Evolutionary conservation across 2,329 filamentous ascomycete genomes (phyloP), one percentile per base, ranked within the genome.

Genomic region (Penicillium paneum): DNA sequence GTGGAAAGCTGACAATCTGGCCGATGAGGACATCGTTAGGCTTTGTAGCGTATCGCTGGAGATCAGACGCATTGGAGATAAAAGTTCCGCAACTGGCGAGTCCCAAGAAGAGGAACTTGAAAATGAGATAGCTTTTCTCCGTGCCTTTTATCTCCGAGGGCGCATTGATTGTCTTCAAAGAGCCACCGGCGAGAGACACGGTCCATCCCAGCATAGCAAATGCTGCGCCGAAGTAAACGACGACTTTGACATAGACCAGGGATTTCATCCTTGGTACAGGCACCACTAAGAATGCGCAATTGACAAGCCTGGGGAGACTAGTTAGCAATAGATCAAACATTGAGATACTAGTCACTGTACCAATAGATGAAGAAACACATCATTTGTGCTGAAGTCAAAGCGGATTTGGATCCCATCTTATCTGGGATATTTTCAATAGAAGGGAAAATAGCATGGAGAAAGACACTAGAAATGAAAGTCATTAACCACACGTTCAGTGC

Each of bases 391-490:
- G 71, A 71, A n/a, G 67, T 73, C 24, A 78, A 61, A 5, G 73
- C 72, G 1, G 75, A 76, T 5, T 72, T 72, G 2, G 63, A 34
- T 2, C 72, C 72, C 72, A 78, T 75, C 0, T 62, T 67, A 53
- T 79, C 74, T 0, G 67, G 70, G 7, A 79, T 70, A 3, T 66
- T 60, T 0, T 71, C 72, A 47, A 78, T 75, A 10, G 64, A 65
- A 2, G 76, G 76, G 28, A 73, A 76, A 13, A 78, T 67, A 19
- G 76, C 71, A 55, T 77, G 72, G 2, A 79, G 65, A 61, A 78
- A 74, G 12, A 73, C 71, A 59, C 63, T 65, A 21, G 5, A 12
- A 17, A 5, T 3, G 11, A 41, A 6, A 3, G 12, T 56, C 17
- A 54, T 29, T 19, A 42, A 35, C 4, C 17, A 32, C 19, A 24